phyloP scores from a whole-genome alignment of 495 filamentous ascomycete species.

The Penicillium subrubescens region DNA sequence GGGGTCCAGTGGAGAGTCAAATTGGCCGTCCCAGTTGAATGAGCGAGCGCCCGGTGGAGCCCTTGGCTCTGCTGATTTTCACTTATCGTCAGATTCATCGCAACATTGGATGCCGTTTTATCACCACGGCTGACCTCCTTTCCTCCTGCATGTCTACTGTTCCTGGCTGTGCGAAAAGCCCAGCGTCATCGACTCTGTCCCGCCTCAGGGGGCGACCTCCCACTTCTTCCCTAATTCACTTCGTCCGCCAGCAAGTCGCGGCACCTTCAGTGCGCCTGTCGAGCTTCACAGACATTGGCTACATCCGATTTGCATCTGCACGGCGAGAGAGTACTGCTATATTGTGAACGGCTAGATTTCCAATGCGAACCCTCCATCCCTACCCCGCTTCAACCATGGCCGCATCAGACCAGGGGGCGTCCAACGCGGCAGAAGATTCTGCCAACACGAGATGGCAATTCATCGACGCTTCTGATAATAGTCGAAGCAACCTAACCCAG shows the following conservation, averaged over 20 bases:
- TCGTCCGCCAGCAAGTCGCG: neutral
- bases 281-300: neutral
- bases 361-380: neutral
- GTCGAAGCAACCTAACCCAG: constrained; percentile 43
- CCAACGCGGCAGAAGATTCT: constrained; percentile 7
- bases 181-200: neutral
- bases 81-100: neutral
- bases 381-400: constrained; percentile 19
- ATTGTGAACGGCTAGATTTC: neutral
- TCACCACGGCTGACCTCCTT: neutral
- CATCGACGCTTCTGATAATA: constrained; percentile 44
- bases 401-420: neutral
- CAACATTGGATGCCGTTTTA: neutral
- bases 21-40: neutral
- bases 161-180: neutral
- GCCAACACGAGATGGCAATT: constrained; percentile 42
- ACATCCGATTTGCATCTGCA: neutral
- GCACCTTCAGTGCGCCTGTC: neutral
- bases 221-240: neutral
- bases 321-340: neutral
- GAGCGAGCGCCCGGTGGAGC: constrained; percentile 9
- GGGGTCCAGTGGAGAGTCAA: constrained; percentile 3
- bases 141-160: neutral
- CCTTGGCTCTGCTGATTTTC: neutral
- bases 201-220: neutral